phyloP scores from a whole-genome alignment of 768 basidiomycete genomes.

The Trametes elegans region DNA sequence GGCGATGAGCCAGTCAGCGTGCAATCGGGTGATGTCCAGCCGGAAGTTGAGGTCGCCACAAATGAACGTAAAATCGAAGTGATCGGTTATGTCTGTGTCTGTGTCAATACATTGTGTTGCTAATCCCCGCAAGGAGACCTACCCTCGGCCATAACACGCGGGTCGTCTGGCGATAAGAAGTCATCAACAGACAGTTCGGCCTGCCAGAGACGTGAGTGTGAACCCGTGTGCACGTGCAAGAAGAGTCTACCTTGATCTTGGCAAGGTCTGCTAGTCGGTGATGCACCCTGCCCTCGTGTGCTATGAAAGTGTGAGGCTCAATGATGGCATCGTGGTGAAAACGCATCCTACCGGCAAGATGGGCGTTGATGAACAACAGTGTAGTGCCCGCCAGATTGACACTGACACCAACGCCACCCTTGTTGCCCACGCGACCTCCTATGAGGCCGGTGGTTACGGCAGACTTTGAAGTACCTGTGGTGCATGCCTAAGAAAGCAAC shows the following conservation, averaged over 20 bases:
- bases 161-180: slow-evolving; percentile 65
- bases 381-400: slow-evolving; percentile 80
- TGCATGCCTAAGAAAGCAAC: slow-evolving; percentile 3
- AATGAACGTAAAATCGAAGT: slow-evolving; percentile 86
- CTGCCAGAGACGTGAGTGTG: slow-evolving; percentile 34
- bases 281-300: slow-evolving; percentile 72
- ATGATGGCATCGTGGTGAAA: background rate
- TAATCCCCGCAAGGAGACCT: background rate
- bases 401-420: slow-evolving; percentile 89
- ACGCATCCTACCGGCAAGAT: slow-evolving; percentile 67
- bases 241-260: slow-evolving; percentile 76
- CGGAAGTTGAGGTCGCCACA: slow-evolving; percentile 93
- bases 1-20: slow-evolving; percentile 92
- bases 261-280: slow-evolving; percentile 82
- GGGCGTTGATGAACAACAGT: slow-evolving; percentile 87
- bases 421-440: slow-evolving; percentile 90
- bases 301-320: slow-evolving; percentile 34
- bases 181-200: slow-evolving; percentile 76
- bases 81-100: slow-evolving; percentile 71
- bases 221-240: background rate
- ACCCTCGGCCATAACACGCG: slow-evolving; percentile 73
- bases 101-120: background rate
- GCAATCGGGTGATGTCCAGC: slow-evolving; percentile 81
- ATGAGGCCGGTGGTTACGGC: slow-evolving; percentile 88
- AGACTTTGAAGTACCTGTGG: slow-evolving; percentile 68